Conservation (phyloP, 2,329 filamentous ascomycete species). For the Chaetomium globosum region DNA sequence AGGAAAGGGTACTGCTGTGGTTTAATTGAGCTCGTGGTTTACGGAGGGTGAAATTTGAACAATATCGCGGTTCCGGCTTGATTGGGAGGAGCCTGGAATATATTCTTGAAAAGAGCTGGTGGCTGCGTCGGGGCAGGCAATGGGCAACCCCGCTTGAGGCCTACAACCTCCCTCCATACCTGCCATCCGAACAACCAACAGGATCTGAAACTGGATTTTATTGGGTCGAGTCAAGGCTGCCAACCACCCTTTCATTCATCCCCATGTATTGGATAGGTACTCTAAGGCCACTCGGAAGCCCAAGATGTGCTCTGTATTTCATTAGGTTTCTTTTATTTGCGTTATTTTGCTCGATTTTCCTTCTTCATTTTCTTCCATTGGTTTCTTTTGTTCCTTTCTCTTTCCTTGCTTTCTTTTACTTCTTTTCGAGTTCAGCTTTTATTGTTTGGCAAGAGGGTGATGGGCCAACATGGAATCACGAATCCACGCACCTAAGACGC, state of each 20-base stretch:
- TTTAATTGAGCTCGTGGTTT: not conserved
- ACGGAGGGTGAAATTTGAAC: not conserved
- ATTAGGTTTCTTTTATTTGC: too few species aligned
- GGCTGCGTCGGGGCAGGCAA: constrained; percentile 5
- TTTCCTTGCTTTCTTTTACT: too few species aligned
- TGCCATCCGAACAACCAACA: not conserved
- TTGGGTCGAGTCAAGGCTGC: not conserved
- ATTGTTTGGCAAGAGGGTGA: too few species aligned
- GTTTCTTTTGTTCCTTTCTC: too few species aligned
- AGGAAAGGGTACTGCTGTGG: not conserved
- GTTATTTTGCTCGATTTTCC: too few species aligned
- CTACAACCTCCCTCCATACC: not conserved
- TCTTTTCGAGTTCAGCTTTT: too few species aligned
- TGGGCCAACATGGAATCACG: too few species aligned
- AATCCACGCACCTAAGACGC: too few species aligned
- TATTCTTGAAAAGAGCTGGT: not conserved
- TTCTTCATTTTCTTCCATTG: too few species aligned
- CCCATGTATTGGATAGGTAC: too few species aligned
- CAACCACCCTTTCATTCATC: not conserved
- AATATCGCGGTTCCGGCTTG: not conserved
- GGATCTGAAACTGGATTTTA: not conserved
- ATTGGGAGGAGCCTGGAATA: not conserved
- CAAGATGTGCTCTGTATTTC: too few species aligned
- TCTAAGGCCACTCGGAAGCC: too few species aligned
- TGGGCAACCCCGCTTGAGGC: constrained; percentile 12